Conservation (phyloP, 2,329 filamentous ascomycete species). For the Thelonectria olida region DNA sequence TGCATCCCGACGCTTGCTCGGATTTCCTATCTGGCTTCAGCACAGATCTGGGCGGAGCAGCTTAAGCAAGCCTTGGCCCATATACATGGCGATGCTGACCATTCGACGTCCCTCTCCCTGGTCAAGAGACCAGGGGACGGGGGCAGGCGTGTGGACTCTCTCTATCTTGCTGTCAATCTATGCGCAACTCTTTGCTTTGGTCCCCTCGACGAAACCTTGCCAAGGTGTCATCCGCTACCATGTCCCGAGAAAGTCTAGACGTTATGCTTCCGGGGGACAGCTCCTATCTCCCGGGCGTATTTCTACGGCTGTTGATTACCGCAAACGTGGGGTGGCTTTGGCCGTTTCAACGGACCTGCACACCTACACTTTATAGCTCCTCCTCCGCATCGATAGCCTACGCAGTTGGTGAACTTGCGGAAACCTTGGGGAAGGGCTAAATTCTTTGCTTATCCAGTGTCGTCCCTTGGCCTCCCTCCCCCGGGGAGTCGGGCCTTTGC, state of each 20-base stretch:
- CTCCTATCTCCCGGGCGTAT: conserved; percentile 17
- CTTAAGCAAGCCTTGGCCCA: background rate
- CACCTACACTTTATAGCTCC: background rate
- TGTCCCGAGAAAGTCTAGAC: conserved; percentile 1
- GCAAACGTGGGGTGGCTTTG: conserved; percentile 1
- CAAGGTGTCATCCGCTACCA: conserved; percentile 10
- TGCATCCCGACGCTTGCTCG: background rate
- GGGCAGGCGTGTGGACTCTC: conserved; percentile 3
- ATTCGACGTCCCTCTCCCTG: background rate
- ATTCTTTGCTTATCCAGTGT: background rate
- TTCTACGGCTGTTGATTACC: conserved; percentile 12
- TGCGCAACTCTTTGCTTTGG: conserved; percentile 8
- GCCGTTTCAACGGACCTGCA: background rate
- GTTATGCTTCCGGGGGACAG: background rate
- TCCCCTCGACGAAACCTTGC: background rate
- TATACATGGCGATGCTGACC: background rate
- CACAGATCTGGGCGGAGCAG: conserved; percentile 19
- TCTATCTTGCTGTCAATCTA: conserved; percentile 9
- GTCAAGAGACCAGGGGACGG: background rate
- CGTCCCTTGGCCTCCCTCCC: too few relatives aligned
- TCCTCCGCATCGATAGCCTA: too few relatives aligned
- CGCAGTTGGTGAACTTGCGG: background rate
- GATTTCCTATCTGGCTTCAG: conserved; percentile 13
- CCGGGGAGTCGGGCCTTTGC: background rate
- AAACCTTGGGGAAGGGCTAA: background rate